Percentiles rank a stretch among this genome's conserved stretches.
These are phyloP conservation scores for Cytospora piceicola DNA, from an alignment of 2,329 filamentous ascomycete species.

Conservation along the genomic window DNA sequence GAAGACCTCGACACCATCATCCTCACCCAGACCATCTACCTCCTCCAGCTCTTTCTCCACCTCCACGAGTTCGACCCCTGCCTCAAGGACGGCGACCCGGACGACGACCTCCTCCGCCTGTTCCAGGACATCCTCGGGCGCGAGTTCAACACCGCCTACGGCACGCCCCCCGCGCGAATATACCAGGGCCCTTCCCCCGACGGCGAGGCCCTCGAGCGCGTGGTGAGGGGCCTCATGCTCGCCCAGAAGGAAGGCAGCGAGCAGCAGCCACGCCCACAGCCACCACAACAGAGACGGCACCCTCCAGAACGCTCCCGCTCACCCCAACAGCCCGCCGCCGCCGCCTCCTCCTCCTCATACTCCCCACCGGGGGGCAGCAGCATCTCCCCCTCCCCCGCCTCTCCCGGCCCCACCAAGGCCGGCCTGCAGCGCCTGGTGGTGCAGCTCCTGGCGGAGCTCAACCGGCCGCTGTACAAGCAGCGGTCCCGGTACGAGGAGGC, in stretches of 20 bases:
- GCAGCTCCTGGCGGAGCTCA: slow-evolving; percentile 22
- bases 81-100: slow-evolving; percentile 16
- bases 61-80: slow-evolving; percentile 30
- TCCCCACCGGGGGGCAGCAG: no score
- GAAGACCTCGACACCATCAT: slow-evolving; percentile 30
- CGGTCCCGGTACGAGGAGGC: slow-evolving; percentile 24
- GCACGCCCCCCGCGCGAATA: slow-evolving; percentile 5
- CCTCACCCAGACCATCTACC: slow-evolving; percentile 30
- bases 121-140: slow-evolving; percentile 29
- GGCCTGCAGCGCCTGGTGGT: slow-evolving; percentile 25
- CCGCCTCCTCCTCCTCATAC: background rate
- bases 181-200: slow-evolving; percentile 23
- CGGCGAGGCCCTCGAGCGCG: slow-evolving; percentile 29
- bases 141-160: slow-evolving; percentile 28
- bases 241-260: slow-evolving; percentile 23
- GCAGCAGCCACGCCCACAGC: background rate
- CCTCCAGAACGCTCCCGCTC: background rate
- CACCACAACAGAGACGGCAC: no score
- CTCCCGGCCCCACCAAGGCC: slow-evolving; percentile 8
- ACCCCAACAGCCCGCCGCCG: slow-evolving; percentile 3
- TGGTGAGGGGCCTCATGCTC: slow-evolving; percentile 27
- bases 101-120: slow-evolving; percentile 28
- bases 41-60: slow-evolving; percentile 29
- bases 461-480: slow-evolving; percentile 17
- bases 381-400: slow-evolving; percentile 1